A percentile compares a stretch with the other conserved stretches of the same genome.
Conservation (phyloP, 2,329 filamentous ascomycete genomes). For the Claviceps quebecensis region DNA sequence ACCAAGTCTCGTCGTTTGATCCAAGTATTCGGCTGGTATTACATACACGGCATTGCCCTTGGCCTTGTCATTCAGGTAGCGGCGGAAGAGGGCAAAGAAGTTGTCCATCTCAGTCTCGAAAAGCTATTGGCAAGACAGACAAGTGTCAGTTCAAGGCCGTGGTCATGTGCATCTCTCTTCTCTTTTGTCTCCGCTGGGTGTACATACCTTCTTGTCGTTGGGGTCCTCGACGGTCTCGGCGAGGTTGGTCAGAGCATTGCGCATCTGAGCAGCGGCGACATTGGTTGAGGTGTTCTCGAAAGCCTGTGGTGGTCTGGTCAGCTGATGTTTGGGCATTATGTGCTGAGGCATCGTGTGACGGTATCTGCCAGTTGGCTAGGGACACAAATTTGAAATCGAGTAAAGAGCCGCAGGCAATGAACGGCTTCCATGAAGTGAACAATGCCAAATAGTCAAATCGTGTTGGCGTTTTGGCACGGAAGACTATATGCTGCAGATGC, state of each 20-base stretch:
- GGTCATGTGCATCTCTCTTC: not conserved
- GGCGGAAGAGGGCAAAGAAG: slow-evolving; percentile 97
- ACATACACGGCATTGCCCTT: slow-evolving; percentile 80
- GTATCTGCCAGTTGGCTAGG: not conserved
- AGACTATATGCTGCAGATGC: not conserved
- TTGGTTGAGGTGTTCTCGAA: slow-evolving; percentile 99
- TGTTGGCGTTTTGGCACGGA: not conserved
- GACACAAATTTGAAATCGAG: not conserved
- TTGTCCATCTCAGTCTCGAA: slow-evolving; percentile 99
- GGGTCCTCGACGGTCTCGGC: slow-evolving; percentile 79
- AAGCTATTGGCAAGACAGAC: slow-evolving; percentile 36
- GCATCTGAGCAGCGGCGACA: slow-evolving; percentile 96
- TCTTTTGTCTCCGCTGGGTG: not conserved
- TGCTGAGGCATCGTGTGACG: not conserved
- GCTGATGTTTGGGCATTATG: not conserved
- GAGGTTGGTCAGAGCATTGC: slow-evolving; percentile 88
- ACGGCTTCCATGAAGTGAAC: not conserved
- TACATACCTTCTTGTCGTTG: slow-evolving; percentile 63
- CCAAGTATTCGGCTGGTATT: not conserved
- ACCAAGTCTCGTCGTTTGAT: not conserved
- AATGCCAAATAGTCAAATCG: not conserved
- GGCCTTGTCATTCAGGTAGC: slow-evolving; percentile 97
- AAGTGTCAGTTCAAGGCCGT: not conserved
- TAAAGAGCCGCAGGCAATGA: not conserved
- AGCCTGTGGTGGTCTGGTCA: slow-evolving; percentile 43